Conservation (phyloP, 345 rosid species). For the Salix purpurea region DNA sequence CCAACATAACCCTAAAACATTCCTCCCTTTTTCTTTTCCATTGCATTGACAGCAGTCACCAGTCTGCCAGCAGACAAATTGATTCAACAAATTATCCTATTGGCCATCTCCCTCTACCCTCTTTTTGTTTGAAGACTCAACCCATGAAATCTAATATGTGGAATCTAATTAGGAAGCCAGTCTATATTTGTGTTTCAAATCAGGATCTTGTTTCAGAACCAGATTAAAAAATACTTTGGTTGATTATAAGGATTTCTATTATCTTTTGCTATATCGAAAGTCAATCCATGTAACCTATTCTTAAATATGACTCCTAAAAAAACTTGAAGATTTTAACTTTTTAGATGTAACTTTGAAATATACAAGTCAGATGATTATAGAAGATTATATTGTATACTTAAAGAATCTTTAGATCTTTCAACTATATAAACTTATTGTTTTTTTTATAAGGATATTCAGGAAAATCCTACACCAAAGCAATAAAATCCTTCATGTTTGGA, state of each 20-base stretch:
- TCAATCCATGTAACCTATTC: conserved; percentile 10
- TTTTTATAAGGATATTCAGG: too few species aligned
- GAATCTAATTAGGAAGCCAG: conserved; percentile 38
- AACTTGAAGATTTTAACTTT: conserved; percentile 57
- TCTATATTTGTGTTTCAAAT: conserved; percentile 33
- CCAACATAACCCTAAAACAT: background rate
- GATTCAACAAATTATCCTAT: background rate
- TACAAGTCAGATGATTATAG: conserved; percentile 63
- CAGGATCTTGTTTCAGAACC: conserved; percentile 34
- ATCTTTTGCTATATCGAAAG: conserved; percentile 20
- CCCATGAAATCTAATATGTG: background rate
- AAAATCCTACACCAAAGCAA: too few species aligned
- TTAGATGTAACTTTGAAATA: conserved; percentile 48
- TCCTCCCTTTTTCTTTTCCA: background rate
- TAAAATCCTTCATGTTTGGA: too few species aligned
- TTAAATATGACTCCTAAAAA: conserved; percentile 32
- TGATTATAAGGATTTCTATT: conserved; percentile 36
- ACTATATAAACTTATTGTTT: too few species aligned
- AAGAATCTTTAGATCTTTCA: conserved; percentile 57
- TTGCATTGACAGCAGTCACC: background rate
- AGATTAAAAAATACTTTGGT: conserved; percentile 20
- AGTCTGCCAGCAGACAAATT: too few species aligned
- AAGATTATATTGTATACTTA: conserved; percentile 64
- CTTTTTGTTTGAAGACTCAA: too few species aligned
- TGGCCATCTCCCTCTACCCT: background rate